Evolutionary conservation across 169 alveolate species (phyloP), one percentile per base, ranked within the genome.

Genomic region (Eimeria zaria): DNA sequence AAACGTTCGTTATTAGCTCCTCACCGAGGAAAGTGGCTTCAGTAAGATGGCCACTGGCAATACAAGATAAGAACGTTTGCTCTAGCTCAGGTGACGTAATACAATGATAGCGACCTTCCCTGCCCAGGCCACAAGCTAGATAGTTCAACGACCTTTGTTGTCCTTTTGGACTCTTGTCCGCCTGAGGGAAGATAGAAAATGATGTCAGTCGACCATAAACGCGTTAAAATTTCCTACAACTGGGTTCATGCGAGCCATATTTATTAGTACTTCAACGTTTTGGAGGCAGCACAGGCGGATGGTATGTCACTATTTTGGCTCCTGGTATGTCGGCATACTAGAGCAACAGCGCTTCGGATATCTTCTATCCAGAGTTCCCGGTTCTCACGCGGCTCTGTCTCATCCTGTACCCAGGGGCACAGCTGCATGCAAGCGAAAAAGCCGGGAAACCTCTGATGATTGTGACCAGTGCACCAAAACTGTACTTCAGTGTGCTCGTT

Each of bases 341-440:
- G 55, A 60, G 94, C 94, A 55, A 87, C 94, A 87, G 94, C 94
- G 62, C 94, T 87, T 39, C 94, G 78, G 51, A 87, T 1, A 41
- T 87, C 94, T 87, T 87, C 94, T 39, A 87, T 64, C 81, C 67
- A 64, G 44, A 87, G 41, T 20, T 87, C 94, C 46, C 78, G 83
- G 36, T 27, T 41, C 53, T 60, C 94, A n/a, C 24, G 62, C 48
- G n/a, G 27, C 48, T 87, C 83, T 14, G 64, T 41, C 48, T 44
- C 84, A 44, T 87, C 94, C 18, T 60, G 83, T 24, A 41, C 27
- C 94, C 94, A 87, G 44, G 94, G 94, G 94, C 94, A 87, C 83
- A 87, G 83, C 94, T 87, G 94, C 81, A 64, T 48, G 39, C 46
- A 41, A 1, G 20, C 36, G 30, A 41, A 33, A 58, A 1, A 36